These are phyloP conservation scores for Craterostigma plantagineum DNA, from an alignment of 257 asterid species.

Conservation along the genomic window DNA sequence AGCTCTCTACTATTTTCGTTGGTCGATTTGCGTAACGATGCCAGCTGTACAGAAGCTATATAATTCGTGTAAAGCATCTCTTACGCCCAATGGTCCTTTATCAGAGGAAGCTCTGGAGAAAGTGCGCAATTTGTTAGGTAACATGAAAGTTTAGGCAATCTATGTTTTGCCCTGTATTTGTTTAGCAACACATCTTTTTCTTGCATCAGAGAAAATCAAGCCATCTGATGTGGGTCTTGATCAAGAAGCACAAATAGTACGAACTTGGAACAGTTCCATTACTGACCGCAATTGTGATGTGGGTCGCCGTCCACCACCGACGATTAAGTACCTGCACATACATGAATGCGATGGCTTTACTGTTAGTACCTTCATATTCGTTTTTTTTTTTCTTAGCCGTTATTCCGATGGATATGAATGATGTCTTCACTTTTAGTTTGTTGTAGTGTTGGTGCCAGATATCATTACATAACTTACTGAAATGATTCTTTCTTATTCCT, in stretches of 20 bases:
- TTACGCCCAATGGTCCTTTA: constrained; percentile 75
- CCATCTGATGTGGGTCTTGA: constrained; percentile 98
- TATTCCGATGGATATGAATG: neutral
- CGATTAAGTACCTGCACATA: constrained; percentile 72
- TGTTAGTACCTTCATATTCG: constrained; percentile 36
- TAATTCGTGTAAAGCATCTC: constrained; percentile 80
- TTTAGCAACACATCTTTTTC: constrained; percentile 6
- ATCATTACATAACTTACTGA: no score
- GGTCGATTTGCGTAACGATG: constrained; percentile 39
- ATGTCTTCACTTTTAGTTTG: neutral
- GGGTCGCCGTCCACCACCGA: constrained; percentile 23
- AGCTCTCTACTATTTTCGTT: constrained; percentile 10
- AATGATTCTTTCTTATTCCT: neutral
- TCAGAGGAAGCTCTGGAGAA: constrained; percentile 88
- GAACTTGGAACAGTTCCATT: constrained; percentile 49
- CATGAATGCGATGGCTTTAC: constrained; percentile 85
- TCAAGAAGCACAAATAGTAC: constrained; percentile 78
- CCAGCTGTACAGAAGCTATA: constrained; percentile 98
- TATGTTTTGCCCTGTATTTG: constrained; percentile 3
- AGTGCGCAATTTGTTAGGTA: constrained; percentile 79
- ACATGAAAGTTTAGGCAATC: constrained; percentile 8
- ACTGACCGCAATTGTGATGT: constrained; percentile 31
- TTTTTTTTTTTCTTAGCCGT: no score
- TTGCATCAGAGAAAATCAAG: constrained; percentile 73
- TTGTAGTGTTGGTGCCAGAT: neutral